Percentiles rank a stretch among this genome's conserved stretches.
Conservation (phyloP, 305 asterid genomes). For the Fraxinus albicans region DNA sequence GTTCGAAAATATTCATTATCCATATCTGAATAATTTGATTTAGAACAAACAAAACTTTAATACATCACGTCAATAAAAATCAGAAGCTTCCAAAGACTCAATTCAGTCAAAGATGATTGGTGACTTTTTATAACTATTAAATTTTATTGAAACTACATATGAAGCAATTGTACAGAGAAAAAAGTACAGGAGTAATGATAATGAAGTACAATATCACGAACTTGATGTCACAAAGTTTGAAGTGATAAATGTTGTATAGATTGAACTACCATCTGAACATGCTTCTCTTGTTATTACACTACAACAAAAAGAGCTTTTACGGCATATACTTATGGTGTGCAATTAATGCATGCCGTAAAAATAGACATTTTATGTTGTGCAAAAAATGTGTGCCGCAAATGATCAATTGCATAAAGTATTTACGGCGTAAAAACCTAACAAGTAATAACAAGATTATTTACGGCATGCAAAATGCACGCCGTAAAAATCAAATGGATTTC, state of each 20-base stretch:
- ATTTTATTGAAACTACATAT: background rate
- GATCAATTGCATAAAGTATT: too few relatives aligned
- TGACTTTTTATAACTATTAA: background rate
- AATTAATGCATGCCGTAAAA: too few relatives aligned
- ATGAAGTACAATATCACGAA: background rate
- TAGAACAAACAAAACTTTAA: background rate
- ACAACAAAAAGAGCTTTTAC: too few relatives aligned
- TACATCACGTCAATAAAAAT: background rate
- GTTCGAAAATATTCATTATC: background rate
- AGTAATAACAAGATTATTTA: too few relatives aligned
- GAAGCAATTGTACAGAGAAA: background rate
- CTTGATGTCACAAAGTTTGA: background rate
- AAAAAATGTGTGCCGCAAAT: too few relatives aligned
- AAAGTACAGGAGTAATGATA: background rate
- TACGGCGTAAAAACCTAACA: too few relatives aligned
- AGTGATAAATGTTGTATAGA: background rate
- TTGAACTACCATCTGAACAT: too few relatives aligned
- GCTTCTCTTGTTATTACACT: too few relatives aligned
- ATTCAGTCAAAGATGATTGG: background rate
- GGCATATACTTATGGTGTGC: too few relatives aligned
- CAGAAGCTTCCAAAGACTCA: background rate
- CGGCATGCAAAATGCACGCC: too few relatives aligned
- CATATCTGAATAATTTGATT: background rate
- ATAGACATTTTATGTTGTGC: too few relatives aligned
- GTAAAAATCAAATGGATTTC: too few relatives aligned